Evolutionary conservation across 495 filamentous ascomycete genomes (phyloP).

Genomic region (Lindgomyces ingoldianus): DNA sequence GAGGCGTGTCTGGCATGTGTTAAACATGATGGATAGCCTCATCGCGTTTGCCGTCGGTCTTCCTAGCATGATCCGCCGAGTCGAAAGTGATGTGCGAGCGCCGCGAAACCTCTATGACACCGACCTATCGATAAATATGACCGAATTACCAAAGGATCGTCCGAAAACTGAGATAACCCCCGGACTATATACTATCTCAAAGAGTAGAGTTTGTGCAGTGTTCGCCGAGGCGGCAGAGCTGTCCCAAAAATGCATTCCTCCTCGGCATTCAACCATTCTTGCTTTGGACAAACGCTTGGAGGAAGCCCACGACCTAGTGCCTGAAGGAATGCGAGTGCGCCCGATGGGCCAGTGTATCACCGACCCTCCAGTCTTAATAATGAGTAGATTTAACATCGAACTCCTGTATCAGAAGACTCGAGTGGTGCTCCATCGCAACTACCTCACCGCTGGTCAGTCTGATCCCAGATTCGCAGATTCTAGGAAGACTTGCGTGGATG

Average conservation of each 20-base stretch:
- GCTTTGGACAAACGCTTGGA: conserved; percentile 45
- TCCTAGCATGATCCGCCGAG: conserved; percentile 38
- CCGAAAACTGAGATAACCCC: conserved; percentile 40
- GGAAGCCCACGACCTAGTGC: conserved; percentile 44
- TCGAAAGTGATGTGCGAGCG: conserved; percentile 39
- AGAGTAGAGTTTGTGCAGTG: conserved; percentile 45
- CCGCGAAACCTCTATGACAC: conserved; percentile 46
- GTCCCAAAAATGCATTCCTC: conserved; percentile 42
- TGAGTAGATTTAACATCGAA: conserved; percentile 49
- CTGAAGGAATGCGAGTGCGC: conserved; percentile 42
- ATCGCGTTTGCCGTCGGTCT: conserved; percentile 44
- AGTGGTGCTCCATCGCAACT: conserved; percentile 50
- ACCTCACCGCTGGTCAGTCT: conserved; percentile 42
- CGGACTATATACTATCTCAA: conserved; percentile 48
- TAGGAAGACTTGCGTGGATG: conserved; percentile 48
- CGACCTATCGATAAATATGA: conserved; percentile 44
- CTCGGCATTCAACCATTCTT: conserved; percentile 46
- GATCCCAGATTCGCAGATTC: conserved; percentile 41
- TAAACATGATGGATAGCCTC: conserved; percentile 42
- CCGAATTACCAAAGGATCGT: conserved; percentile 37
- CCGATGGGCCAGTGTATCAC: conserved; percentile 47
- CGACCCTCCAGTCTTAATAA: conserved; percentile 46
- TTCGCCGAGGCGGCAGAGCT: conserved; percentile 52
- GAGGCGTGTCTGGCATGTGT: conserved; percentile 39
- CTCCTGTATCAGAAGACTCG: conserved; percentile 49